phyloP scores from a whole-genome alignment of 2,329 filamentous ascomycete species.

The Trichoderma asperellum region DNA sequence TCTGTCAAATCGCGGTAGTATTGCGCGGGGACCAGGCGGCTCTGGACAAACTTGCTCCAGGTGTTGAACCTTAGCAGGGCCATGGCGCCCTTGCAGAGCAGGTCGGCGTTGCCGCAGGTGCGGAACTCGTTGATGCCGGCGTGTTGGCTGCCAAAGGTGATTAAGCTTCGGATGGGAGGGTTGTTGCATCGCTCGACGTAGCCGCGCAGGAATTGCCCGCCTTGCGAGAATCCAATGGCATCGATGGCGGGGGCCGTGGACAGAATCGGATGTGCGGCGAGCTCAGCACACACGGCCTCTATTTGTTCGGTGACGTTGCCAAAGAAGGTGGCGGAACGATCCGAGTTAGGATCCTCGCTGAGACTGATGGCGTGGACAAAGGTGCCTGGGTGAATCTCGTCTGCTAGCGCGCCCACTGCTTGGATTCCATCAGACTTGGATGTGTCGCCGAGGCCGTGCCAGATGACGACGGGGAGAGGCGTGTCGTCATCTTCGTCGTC shows the following conservation, averaged over 20 bases:
- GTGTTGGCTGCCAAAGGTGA: constrained; percentile 91
- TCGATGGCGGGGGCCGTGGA: constrained; percentile 82
- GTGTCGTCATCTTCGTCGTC: constrained; percentile 56
- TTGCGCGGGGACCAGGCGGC: constrained; percentile 84
- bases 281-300: constrained; percentile 73
- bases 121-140: constrained; percentile 88
- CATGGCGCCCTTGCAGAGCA: constrained; percentile 80
- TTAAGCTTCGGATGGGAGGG: constrained; percentile 74
- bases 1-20: constrained; percentile 81
- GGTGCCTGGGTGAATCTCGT: constrained; percentile 77
- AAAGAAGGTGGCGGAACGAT: constrained; percentile 85
- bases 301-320: constrained; percentile 86
- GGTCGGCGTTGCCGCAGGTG: constrained; percentile 71
- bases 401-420: constrained; percentile 70
- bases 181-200: constrained; percentile 86
- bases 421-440: constrained; percentile 77
- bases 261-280: constrained; percentile 76
- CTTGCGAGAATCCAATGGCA: constrained; percentile 92
- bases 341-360: constrained; percentile 64
- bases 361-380: constrained; percentile 80
- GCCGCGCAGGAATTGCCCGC: constrained; percentile 91
- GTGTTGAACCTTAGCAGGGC: constrained; percentile 77
- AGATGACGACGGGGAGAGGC: constrained; percentile 89
- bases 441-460: constrained; percentile 82
- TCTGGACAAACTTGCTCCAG: constrained; percentile 79